Evolutionary conservation across 208 protist genomes (phyloP).

Genomic region (Leishmania tarentolae): DNA sequence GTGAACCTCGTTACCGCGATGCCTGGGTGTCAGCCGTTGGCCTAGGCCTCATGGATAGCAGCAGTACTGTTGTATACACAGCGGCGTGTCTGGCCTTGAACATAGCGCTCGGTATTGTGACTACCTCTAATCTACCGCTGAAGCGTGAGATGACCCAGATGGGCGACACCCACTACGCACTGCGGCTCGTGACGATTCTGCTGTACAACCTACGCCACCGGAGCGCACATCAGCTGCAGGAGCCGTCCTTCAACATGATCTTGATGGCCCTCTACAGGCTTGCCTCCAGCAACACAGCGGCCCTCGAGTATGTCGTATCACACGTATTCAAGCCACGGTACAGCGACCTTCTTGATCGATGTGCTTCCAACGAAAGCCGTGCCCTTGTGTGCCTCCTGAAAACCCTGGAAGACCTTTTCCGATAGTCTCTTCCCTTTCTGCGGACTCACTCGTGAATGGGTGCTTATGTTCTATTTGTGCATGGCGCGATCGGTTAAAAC

Average conservation of each 20-base stretch:
- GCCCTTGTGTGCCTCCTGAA: slow-evolving; percentile 70
- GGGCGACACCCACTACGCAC: slow-evolving; percentile 26
- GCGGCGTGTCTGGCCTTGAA: slow-evolving; percentile 75
- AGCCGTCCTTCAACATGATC: slow-evolving; percentile 78
- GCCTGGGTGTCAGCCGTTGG: slow-evolving; percentile 71
- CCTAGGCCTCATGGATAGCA: slow-evolving; percentile 56
- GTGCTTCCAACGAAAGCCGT: slow-evolving; percentile 61
- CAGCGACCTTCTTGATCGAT: slow-evolving; percentile 38
- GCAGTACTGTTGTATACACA: slow-evolving; percentile 64
- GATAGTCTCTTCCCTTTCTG: slow-evolving; percentile 6
- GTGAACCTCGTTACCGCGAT: slow-evolving; percentile 36
- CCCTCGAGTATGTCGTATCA: slow-evolving; percentile 33
- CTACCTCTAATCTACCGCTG: slow-evolving; percentile 35
- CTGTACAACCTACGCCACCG: slow-evolving; percentile 59
- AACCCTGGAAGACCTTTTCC: slow-evolving; percentile 48
- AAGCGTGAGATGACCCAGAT: slow-evolving; percentile 28
- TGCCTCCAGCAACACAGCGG: slow-evolving; percentile 40
- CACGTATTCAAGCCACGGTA: slow-evolving; percentile 53
- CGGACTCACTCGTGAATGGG: not conserved
- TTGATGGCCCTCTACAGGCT: slow-evolving; percentile 66
- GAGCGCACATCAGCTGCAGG: slow-evolving; percentile 36
- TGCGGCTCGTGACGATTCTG: slow-evolving; percentile 57
- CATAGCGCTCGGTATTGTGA: slow-evolving; percentile 51
- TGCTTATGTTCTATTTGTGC: not conserved
- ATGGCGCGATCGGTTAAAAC: not conserved